These are phyloP conservation scores for Penicillium silybi DNA, from an alignment of 495 filamentous ascomycete species.

Conservation along the genomic window DNA sequence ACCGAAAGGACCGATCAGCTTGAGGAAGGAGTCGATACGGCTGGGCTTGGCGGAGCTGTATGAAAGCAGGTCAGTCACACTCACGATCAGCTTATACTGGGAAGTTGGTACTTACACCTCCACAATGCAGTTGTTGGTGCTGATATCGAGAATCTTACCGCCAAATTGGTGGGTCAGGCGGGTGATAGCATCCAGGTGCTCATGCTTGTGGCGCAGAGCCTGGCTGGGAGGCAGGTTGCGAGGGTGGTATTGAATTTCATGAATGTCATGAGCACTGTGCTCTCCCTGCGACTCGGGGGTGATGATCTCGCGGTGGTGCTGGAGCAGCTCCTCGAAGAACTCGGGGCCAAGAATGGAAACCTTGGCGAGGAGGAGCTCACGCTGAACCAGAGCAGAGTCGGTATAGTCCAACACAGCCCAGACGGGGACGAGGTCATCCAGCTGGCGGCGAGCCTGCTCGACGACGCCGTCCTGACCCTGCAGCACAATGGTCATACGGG, in stretches of 20 bases:
- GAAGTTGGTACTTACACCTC: conserved; percentile 67
- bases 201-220: conserved; percentile 90
- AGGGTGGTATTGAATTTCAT: conserved; percentile 67
- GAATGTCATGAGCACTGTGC: conserved; percentile 22
- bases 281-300: conserved; percentile 36
- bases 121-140: conserved; percentile 96
- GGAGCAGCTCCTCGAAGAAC: conserved; percentile 93
- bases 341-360: conserved; percentile 93
- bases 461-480: conserved; percentile 95
- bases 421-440: conserved; percentile 94
- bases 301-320: conserved; percentile 81
- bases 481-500: conserved; percentile 97
- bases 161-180: conserved; percentile 96
- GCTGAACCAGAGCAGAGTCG: conserved; percentile 85
- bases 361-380: conserved; percentile 94
- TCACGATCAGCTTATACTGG: background rate
- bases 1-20: conserved; percentile 91
- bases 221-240: conserved; percentile 77
- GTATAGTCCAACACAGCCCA: conserved; percentile 99
- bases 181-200: conserved; percentile 92
- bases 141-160: conserved; percentile 95
- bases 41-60: conserved; percentile 82
- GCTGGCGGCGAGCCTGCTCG: conserved; percentile 91
- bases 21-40: conserved; percentile 96
- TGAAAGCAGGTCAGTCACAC: background rate